Conservation (phyloP, 768 basidiomycete species). For the Macrocybe gigantea region DNA sequence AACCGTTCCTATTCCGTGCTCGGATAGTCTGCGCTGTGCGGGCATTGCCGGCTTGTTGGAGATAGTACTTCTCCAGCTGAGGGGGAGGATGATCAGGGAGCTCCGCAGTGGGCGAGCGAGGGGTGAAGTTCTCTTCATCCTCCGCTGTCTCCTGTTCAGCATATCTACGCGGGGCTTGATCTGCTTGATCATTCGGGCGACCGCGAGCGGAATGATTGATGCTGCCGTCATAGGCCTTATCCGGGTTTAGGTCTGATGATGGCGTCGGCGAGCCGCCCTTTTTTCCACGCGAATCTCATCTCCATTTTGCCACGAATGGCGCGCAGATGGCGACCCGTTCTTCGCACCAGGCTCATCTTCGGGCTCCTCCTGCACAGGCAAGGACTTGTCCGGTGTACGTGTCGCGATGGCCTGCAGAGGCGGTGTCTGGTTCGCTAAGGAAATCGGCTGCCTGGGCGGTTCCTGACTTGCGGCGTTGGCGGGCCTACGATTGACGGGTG, state of each 20-base stretch:
- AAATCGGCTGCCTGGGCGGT: conserved; percentile 25
- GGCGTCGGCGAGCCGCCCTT: background rate
- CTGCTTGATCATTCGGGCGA: conserved; percentile 37
- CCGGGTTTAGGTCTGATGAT: conserved; percentile 2
- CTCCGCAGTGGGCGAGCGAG: conserved; percentile 59
- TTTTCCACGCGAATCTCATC: background rate
- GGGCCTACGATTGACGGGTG: conserved; percentile 24
- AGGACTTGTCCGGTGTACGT: conserved; percentile 64
- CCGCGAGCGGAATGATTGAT: conserved; percentile 38
- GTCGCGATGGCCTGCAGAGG: conserved; percentile 46
- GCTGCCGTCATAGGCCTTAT: conserved; percentile 20
- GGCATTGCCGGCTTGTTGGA: conserved; percentile 17
- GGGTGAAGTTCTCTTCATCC: conserved; percentile 56
- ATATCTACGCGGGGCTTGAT: conserved; percentile 25
- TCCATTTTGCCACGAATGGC: background rate
- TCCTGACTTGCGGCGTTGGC: conserved; percentile 19
- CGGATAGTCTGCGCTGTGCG: conserved; percentile 28
- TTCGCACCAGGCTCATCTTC: conserved; percentile 51
- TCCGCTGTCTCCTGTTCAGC: conserved; percentile 33
- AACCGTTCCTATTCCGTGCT: conserved; percentile 48
- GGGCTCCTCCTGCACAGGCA: conserved; percentile 73
- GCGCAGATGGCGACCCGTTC: conserved; percentile 22
- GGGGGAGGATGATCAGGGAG: conserved; percentile 41
- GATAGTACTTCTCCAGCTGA: conserved; percentile 18
- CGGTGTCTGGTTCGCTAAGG: conserved; percentile 45